Percentiles rank a stretch among this genome's conserved stretches.
Evolutionary conservation across 2,329 filamentous ascomycete genomes (phyloP).

Genomic region (Microdochium bolleyi): DNA sequence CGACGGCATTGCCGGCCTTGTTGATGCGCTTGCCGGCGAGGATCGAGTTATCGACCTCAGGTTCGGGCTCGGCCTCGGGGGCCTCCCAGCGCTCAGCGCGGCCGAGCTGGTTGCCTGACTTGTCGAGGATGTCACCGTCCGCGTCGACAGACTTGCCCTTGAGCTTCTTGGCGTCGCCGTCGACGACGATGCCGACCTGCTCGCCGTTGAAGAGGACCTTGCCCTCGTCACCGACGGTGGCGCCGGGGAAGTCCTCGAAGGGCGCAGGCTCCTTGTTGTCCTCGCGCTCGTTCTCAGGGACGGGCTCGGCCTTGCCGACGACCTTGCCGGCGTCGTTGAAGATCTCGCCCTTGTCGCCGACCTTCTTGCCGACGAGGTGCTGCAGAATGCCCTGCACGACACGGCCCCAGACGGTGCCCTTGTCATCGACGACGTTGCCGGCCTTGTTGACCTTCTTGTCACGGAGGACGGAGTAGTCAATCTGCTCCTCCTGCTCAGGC

Average conservation of each 20-base stretch:
- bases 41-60: constrained; percentile 47
- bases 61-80: constrained; percentile 38
- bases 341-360: constrained; percentile 61
- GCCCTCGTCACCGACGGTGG: constrained; percentile 44
- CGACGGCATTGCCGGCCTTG: constrained; percentile 58
- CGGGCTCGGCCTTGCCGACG: constrained; percentile 58
- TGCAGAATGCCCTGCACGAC: constrained; percentile 56
- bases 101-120: constrained; percentile 58
- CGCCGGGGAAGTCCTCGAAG: constrained; percentile 51
- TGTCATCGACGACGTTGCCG: constrained; percentile 47
- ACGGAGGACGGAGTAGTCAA: constrained; percentile 42
- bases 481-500: constrained; percentile 17
- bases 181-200: constrained; percentile 51
- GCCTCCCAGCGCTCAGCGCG: constrained; percentile 61
- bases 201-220: constrained; percentile 41
- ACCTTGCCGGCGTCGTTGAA: constrained; percentile 64
- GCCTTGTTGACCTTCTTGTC: constrained; percentile 50
- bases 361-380: constrained; percentile 54
- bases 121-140: constrained; percentile 62
- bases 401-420: constrained; percentile 49
- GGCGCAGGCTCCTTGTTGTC: constrained; percentile 38
- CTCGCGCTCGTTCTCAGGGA: constrained; percentile 46
- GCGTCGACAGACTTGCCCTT: constrained; percentile 59
- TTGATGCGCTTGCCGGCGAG: constrained; percentile 65
- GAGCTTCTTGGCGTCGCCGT: constrained; percentile 57